Conservation (phyloP, 2,329 filamentous ascomycete genomes). For the Nemania sp. region DNA sequence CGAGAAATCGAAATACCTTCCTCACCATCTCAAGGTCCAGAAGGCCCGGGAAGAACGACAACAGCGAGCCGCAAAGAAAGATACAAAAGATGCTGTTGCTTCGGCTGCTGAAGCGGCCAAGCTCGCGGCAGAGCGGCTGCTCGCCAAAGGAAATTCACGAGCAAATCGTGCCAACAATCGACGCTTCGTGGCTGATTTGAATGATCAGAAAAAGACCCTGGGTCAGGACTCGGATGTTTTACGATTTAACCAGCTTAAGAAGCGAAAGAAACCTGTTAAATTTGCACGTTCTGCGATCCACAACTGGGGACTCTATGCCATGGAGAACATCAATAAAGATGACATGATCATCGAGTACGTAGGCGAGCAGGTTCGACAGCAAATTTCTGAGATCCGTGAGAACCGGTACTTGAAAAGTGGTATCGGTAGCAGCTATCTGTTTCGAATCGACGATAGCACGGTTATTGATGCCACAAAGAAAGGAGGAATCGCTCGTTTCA, state of each 20-base stretch:
- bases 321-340: constrained; percentile 95
- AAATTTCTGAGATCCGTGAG: constrained; percentile 96
- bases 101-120: constrained; percentile 72
- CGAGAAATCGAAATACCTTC: constrained; percentile 97
- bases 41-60: constrained; percentile 91
- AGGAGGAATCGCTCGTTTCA: constrained; percentile 96
- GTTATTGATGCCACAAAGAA: constrained; percentile 99
- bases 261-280: constrained; percentile 98
- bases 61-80: constrained; percentile 67
- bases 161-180: constrained; percentile 96
- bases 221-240: constrained; percentile 86
- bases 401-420: constrained; percentile 91
- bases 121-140: constrained; percentile 75
- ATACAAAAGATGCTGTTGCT: constrained; percentile 65
- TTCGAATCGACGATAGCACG: constrained; percentile 96
- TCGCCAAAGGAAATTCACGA: constrained; percentile 86
- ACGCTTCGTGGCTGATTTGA: constrained; percentile 90
- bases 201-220: constrained; percentile 87
- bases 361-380: constrained; percentile 93
- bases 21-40: constrained; percentile 95
- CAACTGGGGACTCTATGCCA: constrained; percentile 97
- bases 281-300: constrained; percentile 98
- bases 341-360: constrained; percentile 99
- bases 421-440: constrained; percentile 95
- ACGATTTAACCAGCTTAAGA: constrained; percentile 98